phyloP scores from a whole-genome alignment of 1,139 yeast species.

The Yamadazyma epiphylla region DNA sequence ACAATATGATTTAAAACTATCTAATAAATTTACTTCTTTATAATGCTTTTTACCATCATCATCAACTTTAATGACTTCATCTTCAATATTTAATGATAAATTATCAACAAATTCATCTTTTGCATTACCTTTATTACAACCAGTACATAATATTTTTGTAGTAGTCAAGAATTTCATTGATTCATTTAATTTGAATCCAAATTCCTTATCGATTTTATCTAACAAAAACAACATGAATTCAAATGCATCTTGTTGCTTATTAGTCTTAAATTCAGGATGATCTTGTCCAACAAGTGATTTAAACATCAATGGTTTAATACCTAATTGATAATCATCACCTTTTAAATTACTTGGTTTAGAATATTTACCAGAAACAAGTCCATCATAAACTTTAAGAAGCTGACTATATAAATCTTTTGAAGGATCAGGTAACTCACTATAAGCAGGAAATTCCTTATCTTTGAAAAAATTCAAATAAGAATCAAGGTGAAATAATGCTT shows the following conservation, averaged over 20 bases:
- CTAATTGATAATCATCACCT: constrained; percentile 61
- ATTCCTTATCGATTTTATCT: constrained; percentile 59
- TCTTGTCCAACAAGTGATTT: constrained; percentile 72
- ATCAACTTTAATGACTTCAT: constrained; percentile 32
- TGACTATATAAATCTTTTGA: constrained; percentile 66
- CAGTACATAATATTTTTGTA: constrained; percentile 59
- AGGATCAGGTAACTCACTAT: constrained; percentile 45
- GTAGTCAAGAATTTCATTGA: constrained; percentile 63
- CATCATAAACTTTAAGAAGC: constrained; percentile 74
- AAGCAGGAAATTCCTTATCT: constrained; percentile 20
- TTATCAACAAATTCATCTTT: constrained; percentile 61
- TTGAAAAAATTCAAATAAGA: constrained; percentile 38
- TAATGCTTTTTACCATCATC: constrained; percentile 45
- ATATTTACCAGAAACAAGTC: constrained; percentile 71
- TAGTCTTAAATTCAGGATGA: constrained; percentile 80
- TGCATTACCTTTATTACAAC: constrained; percentile 60
- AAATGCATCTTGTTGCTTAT: constrained; percentile 92
- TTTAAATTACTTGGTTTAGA: constrained; percentile 48
- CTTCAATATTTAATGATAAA: constrained; percentile 58
- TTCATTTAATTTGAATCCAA: constrained; percentile 40
- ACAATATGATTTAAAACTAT: constrained; percentile 46
- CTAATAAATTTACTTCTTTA: constrained; percentile 47
- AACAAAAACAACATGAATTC: constrained; percentile 74
- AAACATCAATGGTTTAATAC: constrained; percentile 73
- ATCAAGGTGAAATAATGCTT: constrained; percentile 46